phyloP scores from a whole-genome alignment of 805 yeast genomes.

The Myxozyma kluyveri region DNA sequence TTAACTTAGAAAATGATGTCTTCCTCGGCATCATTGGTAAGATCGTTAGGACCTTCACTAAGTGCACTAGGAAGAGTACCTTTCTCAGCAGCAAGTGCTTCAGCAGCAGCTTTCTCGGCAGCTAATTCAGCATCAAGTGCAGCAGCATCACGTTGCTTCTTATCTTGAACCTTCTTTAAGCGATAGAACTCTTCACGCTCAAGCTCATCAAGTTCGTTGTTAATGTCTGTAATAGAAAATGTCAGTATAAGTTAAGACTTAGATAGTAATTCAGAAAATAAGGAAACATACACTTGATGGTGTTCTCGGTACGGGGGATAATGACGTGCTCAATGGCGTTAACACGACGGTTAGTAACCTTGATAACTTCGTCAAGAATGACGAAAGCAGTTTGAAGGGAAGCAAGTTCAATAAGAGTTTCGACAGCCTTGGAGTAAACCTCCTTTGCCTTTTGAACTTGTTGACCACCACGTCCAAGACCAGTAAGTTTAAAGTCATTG shows the following conservation, averaged over 20 bases:
- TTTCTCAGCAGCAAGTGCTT: slow-evolving; percentile 34
- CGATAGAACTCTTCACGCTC: slow-evolving; percentile 98
- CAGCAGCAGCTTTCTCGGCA: slow-evolving; percentile 29
- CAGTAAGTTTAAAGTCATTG: slow-evolving; percentile 89
- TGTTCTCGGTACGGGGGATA: slow-evolving; percentile 95
- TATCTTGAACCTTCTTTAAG: slow-evolving; percentile 92
- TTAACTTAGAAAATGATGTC: slow-evolving; percentile 39
- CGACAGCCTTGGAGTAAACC: slow-evolving; percentile 95
- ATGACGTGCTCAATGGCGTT: slow-evolving; percentile 98
- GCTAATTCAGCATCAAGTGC: slow-evolving; percentile 48
- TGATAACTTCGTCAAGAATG: slow-evolving; percentile 93
- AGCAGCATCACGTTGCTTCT: slow-evolving; percentile 79
- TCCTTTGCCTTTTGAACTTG: slow-evolving; percentile 92
- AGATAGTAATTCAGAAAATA: background rate
- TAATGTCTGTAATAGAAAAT: slow-evolving; percentile 55
- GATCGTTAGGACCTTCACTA: slow-evolving; percentile 30
- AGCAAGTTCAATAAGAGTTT: slow-evolving; percentile 91
- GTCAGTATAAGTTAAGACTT: background rate
- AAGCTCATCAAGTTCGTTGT: slow-evolving; percentile 93
- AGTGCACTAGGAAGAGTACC: slow-evolving; percentile 38
- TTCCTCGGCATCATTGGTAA: slow-evolving; percentile 46
- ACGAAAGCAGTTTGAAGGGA: slow-evolving; percentile 96
- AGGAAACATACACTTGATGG: slow-evolving; percentile 52
- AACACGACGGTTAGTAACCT: slow-evolving; percentile 96
- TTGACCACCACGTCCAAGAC: slow-evolving; percentile 97